A percentile compares a stretch with the other conserved stretches of the same genome.
phyloP scores from a whole-genome alignment of 2,329 filamentous ascomycete genomes.

The Coniochaeta sp. region DNA sequence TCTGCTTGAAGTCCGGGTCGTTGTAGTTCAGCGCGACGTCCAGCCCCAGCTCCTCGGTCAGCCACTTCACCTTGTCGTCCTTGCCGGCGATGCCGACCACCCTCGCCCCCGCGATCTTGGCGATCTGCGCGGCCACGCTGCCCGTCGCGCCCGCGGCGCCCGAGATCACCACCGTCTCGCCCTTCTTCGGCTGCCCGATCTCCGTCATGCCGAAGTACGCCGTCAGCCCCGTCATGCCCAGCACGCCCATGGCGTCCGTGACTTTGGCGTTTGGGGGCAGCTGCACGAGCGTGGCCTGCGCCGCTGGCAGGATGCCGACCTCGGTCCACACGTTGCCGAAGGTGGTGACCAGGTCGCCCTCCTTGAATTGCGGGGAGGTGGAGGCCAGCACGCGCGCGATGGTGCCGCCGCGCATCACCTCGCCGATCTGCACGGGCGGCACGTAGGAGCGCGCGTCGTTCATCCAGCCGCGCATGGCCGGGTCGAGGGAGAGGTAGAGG shows the following conservation, averaged over 20 bases:
- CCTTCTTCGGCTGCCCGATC: conserved; percentile 52
- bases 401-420: conserved; percentile 50
- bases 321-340: conserved; percentile 48
- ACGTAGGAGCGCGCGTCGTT: conserved; percentile 44
- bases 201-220: conserved; percentile 61
- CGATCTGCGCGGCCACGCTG: conserved; percentile 59
- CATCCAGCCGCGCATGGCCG: conserved; percentile 58
- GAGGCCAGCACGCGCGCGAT: conserved; percentile 45
- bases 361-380: conserved; percentile 34
- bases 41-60: conserved; percentile 46
- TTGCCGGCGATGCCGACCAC: conserved; percentile 50
- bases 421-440: conserved; percentile 52
- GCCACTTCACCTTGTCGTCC: conserved; percentile 47
- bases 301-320: conserved; percentile 41
- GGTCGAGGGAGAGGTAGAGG: conserved; percentile 53
- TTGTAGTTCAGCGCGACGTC: conserved; percentile 53
- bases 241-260: conserved; percentile 46
- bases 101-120: conserved; percentile 51
- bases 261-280: conserved; percentile 19
- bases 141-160: conserved; percentile 63
- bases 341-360: conserved; percentile 43
- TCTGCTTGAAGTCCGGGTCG: conserved; percentile 38
- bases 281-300: conserved; percentile 23
- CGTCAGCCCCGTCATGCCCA: conserved; percentile 56
- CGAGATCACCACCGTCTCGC: conserved; percentile 60